Percentiles rank a stretch among this genome's conserved stretches.
Evolutionary conservation across 208 protist species (phyloP).

Genomic region (Leishmania gerbilli): DNA sequence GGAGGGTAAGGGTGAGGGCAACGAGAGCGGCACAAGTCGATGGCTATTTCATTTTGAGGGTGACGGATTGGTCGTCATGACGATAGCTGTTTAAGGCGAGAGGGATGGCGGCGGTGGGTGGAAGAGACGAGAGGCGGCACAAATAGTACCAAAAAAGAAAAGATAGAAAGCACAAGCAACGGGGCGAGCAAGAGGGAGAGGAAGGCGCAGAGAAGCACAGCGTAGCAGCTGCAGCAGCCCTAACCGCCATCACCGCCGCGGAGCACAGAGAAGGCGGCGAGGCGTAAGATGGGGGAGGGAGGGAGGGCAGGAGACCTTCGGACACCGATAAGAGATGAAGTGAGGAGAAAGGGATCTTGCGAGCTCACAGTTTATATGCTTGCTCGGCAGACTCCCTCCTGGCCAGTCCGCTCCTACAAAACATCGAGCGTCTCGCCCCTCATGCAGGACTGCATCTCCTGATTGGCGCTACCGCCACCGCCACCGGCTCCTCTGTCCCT

Average conservation of each 20-base stretch:
- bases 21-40: not conserved
- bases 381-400: not conserved
- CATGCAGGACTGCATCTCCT: constrained; percentile 1
- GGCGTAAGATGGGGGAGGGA: constrained; percentile 10
- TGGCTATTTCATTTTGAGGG: not conserved
- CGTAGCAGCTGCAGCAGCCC: too few species aligned
- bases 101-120: too few species aligned
- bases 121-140: not conserved
- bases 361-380: not conserved
- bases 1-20: too few species aligned
- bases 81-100: not conserved
- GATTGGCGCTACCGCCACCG: not conserved
- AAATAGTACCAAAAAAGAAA: not conserved
- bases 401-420: too few species aligned
- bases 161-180: not conserved
- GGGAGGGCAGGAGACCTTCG: constrained; percentile 1
- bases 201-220: not conserved
- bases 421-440: not conserved
- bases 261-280: not conserved
- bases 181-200: not conserved
- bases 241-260: too few species aligned
- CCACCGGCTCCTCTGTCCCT: not conserved
- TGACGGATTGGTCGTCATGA: not conserved
- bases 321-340: not conserved
- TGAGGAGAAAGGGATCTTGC: not conserved